Evolutionary conservation across 2,329 filamentous ascomycete genomes (phyloP).

Genomic region (Nemania sp.): DNA sequence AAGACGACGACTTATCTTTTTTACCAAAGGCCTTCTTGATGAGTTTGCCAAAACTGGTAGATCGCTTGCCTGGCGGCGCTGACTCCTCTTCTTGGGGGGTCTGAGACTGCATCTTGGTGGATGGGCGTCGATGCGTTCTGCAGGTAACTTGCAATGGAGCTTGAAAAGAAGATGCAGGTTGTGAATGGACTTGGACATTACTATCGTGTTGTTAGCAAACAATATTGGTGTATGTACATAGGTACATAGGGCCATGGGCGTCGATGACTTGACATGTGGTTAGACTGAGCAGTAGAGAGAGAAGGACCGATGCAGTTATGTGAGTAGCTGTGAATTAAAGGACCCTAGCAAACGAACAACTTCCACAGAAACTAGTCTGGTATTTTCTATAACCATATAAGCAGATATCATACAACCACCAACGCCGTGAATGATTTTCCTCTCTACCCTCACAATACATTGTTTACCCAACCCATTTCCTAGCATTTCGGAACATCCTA

Average conservation of each 20-base stretch:
- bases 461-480: conserved; percentile 81
- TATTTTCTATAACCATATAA: conserved; percentile 11
- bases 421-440: conserved; percentile 30
- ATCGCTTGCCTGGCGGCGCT: not conserved
- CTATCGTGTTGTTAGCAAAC: not conserved
- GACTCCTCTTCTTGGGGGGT: conserved; percentile 3
- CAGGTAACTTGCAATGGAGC: not conserved
- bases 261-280: not conserved
- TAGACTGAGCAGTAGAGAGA: not conserved
- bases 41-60: conserved; percentile 24
- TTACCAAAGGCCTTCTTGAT: conserved; percentile 23
- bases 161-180: not conserved
- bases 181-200: not conserved
- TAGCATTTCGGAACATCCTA: conserved; percentile 86
- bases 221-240: not conserved
- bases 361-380: not conserved
- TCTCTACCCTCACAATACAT: conserved; percentile 4
- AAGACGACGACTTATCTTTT: not conserved
- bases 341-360: conserved; percentile 1
- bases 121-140: not conserved
- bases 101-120: conserved; percentile 18
- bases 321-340: conserved; percentile 6
- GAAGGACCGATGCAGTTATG: not conserved
- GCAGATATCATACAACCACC: conserved; percentile 14
- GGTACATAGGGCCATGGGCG: not conserved